These are phyloP conservation scores for Neofusicoccum sp. DNA, from an alignment of 2,329 filamentous ascomycete genomes.

Conservation along the genomic window DNA sequence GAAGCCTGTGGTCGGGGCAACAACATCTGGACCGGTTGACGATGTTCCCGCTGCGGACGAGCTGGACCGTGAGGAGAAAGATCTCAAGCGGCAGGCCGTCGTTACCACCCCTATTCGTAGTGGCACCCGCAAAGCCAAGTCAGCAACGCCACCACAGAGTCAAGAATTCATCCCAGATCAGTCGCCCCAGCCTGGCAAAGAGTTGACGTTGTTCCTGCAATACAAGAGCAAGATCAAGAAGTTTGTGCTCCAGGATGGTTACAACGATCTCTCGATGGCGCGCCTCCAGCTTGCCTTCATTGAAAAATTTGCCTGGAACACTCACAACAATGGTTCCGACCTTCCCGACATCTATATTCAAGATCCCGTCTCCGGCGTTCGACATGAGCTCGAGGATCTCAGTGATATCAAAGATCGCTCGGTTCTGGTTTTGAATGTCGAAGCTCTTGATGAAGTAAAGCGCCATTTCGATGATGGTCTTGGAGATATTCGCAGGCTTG, in stretches of 20 bases:
- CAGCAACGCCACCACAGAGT: constrained; percentile 43
- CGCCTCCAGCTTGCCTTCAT: constrained; percentile 94
- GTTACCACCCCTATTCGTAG: constrained; percentile 32
- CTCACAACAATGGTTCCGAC: constrained; percentile 88
- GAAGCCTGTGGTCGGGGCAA: constrained; percentile 35
- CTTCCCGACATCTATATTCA: constrained; percentile 98
- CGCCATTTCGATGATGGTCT: constrained; percentile 93
- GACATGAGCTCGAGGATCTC: constrained; percentile 93
- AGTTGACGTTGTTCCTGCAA: constrained; percentile 90
- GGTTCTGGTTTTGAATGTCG: constrained; percentile 92
- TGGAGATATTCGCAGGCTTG: constrained; percentile 73
- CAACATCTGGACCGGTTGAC: constrained; percentile 38
- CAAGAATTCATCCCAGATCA: constrained; percentile 51
- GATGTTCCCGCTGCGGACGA: constrained; percentile 34
- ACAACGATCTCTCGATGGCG: constrained; percentile 81
- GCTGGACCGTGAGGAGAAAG: constrained; percentile 30
- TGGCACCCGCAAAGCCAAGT: constrained; percentile 37
- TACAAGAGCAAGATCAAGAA: constrained; percentile 98
- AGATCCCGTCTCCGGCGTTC: constrained; percentile 91
- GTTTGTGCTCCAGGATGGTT: constrained; percentile 83
- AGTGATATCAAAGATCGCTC: constrained; percentile 91
- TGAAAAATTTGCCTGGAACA: constrained; percentile 99
- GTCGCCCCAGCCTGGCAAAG: constrained; percentile 77
- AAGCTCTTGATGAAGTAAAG: constrained; percentile 93
- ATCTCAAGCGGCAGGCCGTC: constrained; percentile 25